A percentile compares a stretch with the other conserved stretches of the same genome.
Conservation (phyloP, 208 protist genomes). For the Balamuthia mandrillaris region DNA sequence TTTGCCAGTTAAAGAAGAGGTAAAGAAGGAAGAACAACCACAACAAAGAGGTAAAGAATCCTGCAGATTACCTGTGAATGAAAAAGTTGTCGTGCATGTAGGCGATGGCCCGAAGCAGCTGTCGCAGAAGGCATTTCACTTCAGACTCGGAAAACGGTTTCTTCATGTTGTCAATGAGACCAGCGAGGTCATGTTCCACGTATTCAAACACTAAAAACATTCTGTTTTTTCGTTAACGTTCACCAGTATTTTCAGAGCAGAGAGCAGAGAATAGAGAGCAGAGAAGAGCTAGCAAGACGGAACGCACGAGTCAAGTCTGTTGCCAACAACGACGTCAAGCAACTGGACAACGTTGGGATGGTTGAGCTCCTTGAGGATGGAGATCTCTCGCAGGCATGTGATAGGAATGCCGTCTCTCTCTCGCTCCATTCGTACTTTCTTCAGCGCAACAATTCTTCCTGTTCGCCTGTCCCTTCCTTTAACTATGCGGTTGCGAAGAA, state of each 20-base stretch:
- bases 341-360: constrained; percentile 72
- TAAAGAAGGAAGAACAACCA: neutral
- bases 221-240: too few relatives aligned
- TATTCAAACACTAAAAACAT: constrained; percentile 80
- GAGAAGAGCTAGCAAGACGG: too few relatives aligned
- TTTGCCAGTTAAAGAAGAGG: neutral
- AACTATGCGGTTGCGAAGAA: neutral
- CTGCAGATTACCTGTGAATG: constrained; percentile 7
- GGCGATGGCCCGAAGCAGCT: constrained; percentile 62
- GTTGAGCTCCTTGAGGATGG: constrained; percentile 55
- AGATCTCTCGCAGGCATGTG: constrained; percentile 74
- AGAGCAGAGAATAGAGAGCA: too few relatives aligned
- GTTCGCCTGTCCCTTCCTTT: constrained; percentile 53
- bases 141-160: constrained; percentile 63
- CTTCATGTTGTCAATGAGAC: constrained; percentile 64
- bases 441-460: constrained; percentile 69
- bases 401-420: constrained; percentile 77
- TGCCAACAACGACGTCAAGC: constrained; percentile 62
- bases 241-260: too few relatives aligned
- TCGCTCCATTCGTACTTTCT: constrained; percentile 71
- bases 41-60: neutral
- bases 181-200: constrained; percentile 69
- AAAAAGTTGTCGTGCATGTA: constrained; percentile 36
- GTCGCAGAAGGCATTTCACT: constrained; percentile 70
- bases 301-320: too few relatives aligned